phyloP scores from a whole-genome alignment of 2,329 filamentous ascomycete genomes.

The Alternaria sp. region DNA sequence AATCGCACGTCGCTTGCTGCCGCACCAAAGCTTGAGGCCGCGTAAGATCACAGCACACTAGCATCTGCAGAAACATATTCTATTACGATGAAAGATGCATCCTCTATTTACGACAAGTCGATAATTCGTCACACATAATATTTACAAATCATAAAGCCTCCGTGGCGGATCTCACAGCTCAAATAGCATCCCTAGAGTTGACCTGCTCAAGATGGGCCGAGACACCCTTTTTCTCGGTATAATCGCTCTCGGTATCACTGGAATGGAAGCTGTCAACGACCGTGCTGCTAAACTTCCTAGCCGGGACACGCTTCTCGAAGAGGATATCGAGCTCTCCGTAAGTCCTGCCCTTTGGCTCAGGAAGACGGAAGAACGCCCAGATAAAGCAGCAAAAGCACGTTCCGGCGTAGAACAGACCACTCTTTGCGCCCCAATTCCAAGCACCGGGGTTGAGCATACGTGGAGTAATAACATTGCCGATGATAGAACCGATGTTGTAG shows the following conservation, averaged over 20 bases:
- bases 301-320: conserved; percentile 65
- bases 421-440: conserved; percentile 74
- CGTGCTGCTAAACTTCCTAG: conserved; percentile 40
- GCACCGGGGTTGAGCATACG: conserved; percentile 46
- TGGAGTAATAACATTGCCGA: conserved; percentile 63
- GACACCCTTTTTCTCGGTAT: conserved; percentile 32
- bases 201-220: conserved; percentile 37
- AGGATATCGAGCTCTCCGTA: conserved; percentile 86
- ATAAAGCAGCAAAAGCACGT: conserved; percentile 79
- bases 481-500: conserved; percentile 77
- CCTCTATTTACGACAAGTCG: neutral
- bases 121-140: conserved; percentile 1
- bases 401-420: conserved; percentile 86
- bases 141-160: conserved; percentile 2
- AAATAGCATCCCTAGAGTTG: conserved; percentile 17
- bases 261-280: conserved; percentile 33
- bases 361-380: conserved; percentile 80
- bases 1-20: neutral
- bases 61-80: neutral
- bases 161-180: neutral
- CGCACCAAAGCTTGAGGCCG: neutral
- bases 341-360: conserved; percentile 78
- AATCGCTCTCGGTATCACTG: conserved; percentile 26
- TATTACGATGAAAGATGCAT: neutral
- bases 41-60: neutral